Percentiles rank a stretch among this genome's conserved stretches.
phyloP scores from a whole-genome alignment of 2,329 filamentous ascomycete genomes.

The Tolypocladium pustulatum region DNA sequence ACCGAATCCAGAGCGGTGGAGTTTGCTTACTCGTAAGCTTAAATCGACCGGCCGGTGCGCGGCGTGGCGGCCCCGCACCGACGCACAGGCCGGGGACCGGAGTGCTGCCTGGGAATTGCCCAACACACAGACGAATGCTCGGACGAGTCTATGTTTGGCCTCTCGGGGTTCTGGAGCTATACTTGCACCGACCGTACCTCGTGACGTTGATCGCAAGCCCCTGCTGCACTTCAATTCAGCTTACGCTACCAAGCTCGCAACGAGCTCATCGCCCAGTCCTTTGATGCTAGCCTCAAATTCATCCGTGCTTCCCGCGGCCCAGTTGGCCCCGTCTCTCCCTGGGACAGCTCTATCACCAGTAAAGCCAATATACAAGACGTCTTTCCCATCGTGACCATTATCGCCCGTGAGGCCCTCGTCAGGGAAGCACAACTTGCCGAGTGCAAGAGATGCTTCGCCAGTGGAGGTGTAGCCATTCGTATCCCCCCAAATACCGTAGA shows the following conservation, averaged over 20 bases:
- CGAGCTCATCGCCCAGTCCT: background rate
- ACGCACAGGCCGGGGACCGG: background rate
- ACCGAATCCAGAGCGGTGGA: background rate
- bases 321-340: background rate
- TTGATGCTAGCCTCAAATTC: background rate
- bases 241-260: background rate
- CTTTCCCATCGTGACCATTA: background rate
- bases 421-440: background rate
- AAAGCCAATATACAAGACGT: background rate
- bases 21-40: background rate
- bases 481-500: slow-evolving; percentile 7
- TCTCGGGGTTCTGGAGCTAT: too few species aligned
- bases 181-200: too few species aligned
- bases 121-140: too few species aligned
- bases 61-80: background rate
- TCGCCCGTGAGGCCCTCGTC: background rate
- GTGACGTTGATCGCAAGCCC: too few species aligned
- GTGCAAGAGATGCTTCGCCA: background rate
- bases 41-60: background rate
- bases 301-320: background rate
- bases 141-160: too few species aligned
- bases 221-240: too few species aligned
- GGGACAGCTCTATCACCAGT: background rate
- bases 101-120: background rate
- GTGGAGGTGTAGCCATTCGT: background rate